Base-by-base conservation (phyloP, 2,329 filamentous ascomycete species). In the Ophiostoma tasmaniense region DNA sequence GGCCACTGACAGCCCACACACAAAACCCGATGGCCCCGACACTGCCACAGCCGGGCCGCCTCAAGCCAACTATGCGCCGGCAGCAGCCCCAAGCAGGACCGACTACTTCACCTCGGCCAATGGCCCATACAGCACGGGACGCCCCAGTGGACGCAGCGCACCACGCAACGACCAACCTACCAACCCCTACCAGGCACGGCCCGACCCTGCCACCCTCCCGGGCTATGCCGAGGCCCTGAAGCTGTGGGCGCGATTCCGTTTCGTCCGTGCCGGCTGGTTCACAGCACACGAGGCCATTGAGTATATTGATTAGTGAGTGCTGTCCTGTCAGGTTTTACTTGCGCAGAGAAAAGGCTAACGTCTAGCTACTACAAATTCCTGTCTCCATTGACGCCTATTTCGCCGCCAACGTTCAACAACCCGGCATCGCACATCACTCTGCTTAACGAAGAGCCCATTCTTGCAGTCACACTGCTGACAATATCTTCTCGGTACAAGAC, bases 211-310 rank as follows among this genome's bases (percentile, higher is more conserved):
- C 25, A 45, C 81, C 71, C 82, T 87, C 71, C 80, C 83, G 37
- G 83, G 87, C 66, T 89, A 89, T 73, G 80, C 85, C 59, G 87
- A 90, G 70, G 93, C 93, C 0, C 80, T 97, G 70, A 89, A 87
- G 74, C 90, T 92, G n/a, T 99, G 95, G 95, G 88, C 89, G 1
- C 85, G 92, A 72, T 93, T 97, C 77, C 89, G 93, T 61, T 98
- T 98, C 76, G 94, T 98, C n/a, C 89, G 93, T 68, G 93, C 93
- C 10, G 95, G 95, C 11, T 98, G 94, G 94, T 95, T 99, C 77
- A 96, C 93, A 0, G 91, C 94, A 0, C 88, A 91, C 73, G 95
- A 99, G 79, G 94, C 92, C 28, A 93, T 98, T 77, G 89, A 90
- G 61, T 98, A 98, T 76, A 91, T 99, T 72, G 89, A 93, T 76